These are phyloP conservation scores for Thecaphora thlaspeos DNA, from an alignment of 1,284 basidiomycete genomes.

Conservation along the genomic window DNA sequence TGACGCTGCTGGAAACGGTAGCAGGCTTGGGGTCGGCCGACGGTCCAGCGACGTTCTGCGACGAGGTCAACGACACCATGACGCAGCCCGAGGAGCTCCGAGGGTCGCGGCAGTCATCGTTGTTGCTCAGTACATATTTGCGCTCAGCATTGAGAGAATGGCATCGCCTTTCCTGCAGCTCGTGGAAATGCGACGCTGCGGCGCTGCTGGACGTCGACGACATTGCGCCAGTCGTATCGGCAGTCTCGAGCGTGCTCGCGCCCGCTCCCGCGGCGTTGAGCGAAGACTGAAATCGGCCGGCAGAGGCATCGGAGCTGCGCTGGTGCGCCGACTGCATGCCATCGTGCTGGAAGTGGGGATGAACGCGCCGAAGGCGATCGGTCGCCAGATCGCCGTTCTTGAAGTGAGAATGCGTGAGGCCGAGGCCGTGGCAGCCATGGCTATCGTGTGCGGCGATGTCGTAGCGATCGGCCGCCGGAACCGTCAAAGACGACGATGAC, in stretches of 20 bases:
- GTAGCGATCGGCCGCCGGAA: constrained; percentile 16
- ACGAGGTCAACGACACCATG: constrained; percentile 16
- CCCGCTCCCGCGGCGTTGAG: constrained; percentile 2
- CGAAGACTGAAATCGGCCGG: constrained; percentile 21
- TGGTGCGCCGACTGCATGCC: constrained; percentile 7
- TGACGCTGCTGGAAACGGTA: neutral
- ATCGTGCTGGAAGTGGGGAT: too few species aligned
- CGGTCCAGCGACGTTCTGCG: constrained; percentile 6
- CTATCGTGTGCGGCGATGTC: constrained; percentile 1
- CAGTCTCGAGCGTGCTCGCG: constrained; percentile 1
- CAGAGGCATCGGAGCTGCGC: constrained; percentile 10
- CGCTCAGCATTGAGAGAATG: constrained; percentile 21
- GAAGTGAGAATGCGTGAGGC: too few species aligned
- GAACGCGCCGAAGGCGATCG: too few species aligned
- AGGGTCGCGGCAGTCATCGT: constrained; percentile 30
- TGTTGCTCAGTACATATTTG: constrained; percentile 12
- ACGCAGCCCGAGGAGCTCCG: constrained; percentile 21
- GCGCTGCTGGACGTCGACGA: constrained; percentile 1
- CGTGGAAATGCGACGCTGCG: constrained; percentile 8
- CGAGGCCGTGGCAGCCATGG: neutral
- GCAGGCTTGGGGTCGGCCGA: constrained; percentile 2
- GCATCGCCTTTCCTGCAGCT: constrained; percentile 31
- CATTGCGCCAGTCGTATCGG: constrained; percentile 3
- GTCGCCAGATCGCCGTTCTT: too few species aligned
- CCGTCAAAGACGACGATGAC: constrained; percentile 21